A percentile compares a stretch with the other conserved stretches of the same genome.
phyloP scores from a whole-genome alignment of 2,329 filamentous ascomycete genomes.

The Cercospora zeina region DNA sequence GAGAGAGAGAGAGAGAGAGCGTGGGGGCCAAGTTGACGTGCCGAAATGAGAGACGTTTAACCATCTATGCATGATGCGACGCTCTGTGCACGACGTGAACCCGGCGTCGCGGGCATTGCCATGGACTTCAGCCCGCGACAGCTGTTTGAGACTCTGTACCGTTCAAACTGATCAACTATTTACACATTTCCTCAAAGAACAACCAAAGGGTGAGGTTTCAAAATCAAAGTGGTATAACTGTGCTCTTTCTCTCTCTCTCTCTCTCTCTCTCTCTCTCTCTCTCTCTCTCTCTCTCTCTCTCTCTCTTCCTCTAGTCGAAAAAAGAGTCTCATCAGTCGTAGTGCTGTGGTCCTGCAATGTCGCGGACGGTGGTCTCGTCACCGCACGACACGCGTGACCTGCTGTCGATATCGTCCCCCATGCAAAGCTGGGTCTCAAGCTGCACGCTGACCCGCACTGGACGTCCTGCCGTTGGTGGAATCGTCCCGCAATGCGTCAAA shows the following conservation, averaged over 20 bases:
- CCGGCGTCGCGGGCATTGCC: too few species aligned
- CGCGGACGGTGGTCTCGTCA: background rate
- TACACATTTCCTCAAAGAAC: background rate
- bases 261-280: too few species aligned
- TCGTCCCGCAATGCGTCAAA: constrained; percentile 34
- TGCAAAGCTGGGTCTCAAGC: constrained; percentile 11
- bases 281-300: background rate
- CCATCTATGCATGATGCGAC: too few species aligned
- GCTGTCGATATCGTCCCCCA: constrained; percentile 29
- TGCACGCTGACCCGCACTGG: constrained; percentile 15
- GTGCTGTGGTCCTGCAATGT: constrained; percentile 24
- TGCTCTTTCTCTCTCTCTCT: background rate
- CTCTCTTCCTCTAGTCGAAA: constrained; percentile 5
- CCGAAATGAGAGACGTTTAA: too few species aligned
- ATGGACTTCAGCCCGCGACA: too few species aligned
- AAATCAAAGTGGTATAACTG: background rate
- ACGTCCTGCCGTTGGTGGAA: constrained; percentile 13
- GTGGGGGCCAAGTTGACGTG: too few species aligned
- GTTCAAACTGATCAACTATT: background rate
- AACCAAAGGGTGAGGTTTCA: background rate
- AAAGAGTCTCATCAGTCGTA: constrained; percentile 19
- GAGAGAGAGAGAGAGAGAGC: too few species aligned
- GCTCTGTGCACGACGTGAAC: too few species aligned
- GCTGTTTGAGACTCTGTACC: too few species aligned
- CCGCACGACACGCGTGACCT: constrained; percentile 15